These are phyloP conservation scores for Datisca glomerata DNA, from an alignment of 306 rosid species.

Conservation along the genomic window DNA sequence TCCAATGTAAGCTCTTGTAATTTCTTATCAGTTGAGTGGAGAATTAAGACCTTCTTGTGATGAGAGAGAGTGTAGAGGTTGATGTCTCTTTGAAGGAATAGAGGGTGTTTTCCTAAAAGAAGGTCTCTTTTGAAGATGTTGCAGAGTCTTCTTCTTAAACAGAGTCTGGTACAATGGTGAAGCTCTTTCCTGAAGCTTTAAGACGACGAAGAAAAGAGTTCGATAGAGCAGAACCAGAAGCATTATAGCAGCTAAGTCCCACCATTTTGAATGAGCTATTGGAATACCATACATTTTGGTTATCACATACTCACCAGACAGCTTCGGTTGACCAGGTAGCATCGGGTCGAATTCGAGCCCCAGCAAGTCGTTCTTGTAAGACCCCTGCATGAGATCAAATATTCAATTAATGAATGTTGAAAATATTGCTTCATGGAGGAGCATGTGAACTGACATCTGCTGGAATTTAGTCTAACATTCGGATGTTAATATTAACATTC, in stretches of 20 bases:
- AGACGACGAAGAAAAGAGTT: constrained; percentile 53
- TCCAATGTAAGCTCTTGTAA: too few species aligned
- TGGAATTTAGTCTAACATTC: too few species aligned
- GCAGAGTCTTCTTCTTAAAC: constrained; percentile 38
- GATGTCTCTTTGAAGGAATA: constrained; percentile 63
- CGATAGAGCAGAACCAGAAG: constrained; percentile 40
- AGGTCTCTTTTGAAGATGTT: constrained; percentile 54
- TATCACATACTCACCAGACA: constrained; percentile 58
- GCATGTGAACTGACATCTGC: too few species aligned
- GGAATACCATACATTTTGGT: constrained; percentile 53
- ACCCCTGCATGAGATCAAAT: constrained; percentile 46
- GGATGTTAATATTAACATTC: too few species aligned
- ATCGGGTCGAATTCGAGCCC: constrained; percentile 74
- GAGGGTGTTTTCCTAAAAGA: constrained; percentile 59
- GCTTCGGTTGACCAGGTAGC: constrained; percentile 44
- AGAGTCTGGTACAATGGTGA: constrained; percentile 41
- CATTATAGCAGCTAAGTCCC: constrained; percentile 66
- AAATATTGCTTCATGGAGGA: too few species aligned
- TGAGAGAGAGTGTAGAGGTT: constrained; percentile 54
- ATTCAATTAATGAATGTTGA: neutral
- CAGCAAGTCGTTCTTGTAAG: constrained; percentile 78
- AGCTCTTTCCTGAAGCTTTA: constrained; percentile 65
- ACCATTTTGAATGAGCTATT: constrained; percentile 70
- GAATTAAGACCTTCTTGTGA: constrained; percentile 87
- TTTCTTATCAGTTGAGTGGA: constrained; percentile 43